phyloP scores from a whole-genome alignment of 2,329 filamentous ascomycete species.

The Elsinoe batatas region DNA sequence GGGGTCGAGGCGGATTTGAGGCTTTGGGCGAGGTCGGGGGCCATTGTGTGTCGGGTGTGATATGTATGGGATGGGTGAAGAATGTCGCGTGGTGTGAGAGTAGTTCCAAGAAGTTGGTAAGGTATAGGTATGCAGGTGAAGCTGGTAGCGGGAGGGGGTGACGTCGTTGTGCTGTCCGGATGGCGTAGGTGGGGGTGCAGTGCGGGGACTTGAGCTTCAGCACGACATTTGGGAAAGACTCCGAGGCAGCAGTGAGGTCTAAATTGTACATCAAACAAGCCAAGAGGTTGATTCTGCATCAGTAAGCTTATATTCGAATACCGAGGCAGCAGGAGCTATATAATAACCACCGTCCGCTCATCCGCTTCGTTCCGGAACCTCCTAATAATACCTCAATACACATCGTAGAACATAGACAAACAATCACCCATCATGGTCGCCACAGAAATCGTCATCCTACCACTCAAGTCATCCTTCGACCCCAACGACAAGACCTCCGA shows the following conservation, averaged over 20 bases:
- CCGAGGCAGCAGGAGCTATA: neutral
- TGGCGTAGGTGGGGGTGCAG: slow-evolving; percentile 2
- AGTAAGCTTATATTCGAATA: neutral
- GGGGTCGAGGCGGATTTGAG: slow-evolving; percentile 7
- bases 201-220: neutral
- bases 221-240: neutral
- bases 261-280: neutral
- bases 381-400: neutral
- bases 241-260: neutral
- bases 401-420: neutral
- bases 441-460: slow-evolving; percentile 33
- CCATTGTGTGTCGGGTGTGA: neutral
- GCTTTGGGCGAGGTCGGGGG: neutral
- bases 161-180: neutral
- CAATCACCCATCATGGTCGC: slow-evolving; percentile 22
- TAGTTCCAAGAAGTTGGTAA: neutral
- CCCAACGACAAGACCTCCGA: slow-evolving; percentile 23
- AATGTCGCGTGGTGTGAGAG: neutral
- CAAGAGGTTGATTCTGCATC: slow-evolving; percentile 3
- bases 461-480: slow-evolving; percentile 30
- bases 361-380: neutral
- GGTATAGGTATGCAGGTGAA: neutral
- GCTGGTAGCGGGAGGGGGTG: neutral
- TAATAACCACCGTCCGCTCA: neutral
- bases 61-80: neutral